Base-by-base conservation (phyloP, 306 rosid genomes). In the Lathyrus tuberosus region DNA sequence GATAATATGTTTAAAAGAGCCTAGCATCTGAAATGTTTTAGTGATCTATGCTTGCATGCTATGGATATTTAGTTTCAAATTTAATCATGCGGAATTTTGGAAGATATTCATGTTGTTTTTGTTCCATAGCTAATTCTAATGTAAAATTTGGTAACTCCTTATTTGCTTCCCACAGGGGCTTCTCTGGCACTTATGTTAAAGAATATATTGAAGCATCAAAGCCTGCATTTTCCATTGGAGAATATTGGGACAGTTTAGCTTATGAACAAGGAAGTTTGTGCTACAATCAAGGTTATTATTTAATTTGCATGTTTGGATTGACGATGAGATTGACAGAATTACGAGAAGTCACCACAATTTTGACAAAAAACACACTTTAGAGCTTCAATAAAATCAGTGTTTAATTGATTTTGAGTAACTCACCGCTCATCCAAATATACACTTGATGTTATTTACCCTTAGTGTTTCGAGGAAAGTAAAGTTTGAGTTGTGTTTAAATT, bases 201-300 rank as follows among this genome's bases (percentile, higher is more conserved):
- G 96, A 89, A 67, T 89, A 89, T 75, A 85, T 89, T 64, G 92
- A 85, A 78, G 78, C 90, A 61, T 83, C 90, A 26, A 75, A 58
- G 61, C 96, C 96, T 0, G 80, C 70, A n/a, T 89, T 87, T 78
- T 81, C 96, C 46, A 82, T 89, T 61, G 96, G 96, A 81, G 96
- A 89, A 76, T 89, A 89, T 69, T 89, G 96, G 96, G 96, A 89
- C 83, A 79, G 87, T 76, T 74, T 87, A 79, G 76, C 58, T 54
- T 89, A 89, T 80, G 88, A 85, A 74, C 84, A 83, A 53, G 90
- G 86, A 51, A 76, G 72, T 73, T 80, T 89, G 86, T 81, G 84
- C 46, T 85, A 89, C 83, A 87, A 78, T 69, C 96, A 89, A 89
- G 91, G 96, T 89, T 75, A 67, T 60, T 51, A 58, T 65, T 35